Base-by-base conservation (phyloP, 768 basidiomycete genomes). In the Collybia mongolica region DNA sequence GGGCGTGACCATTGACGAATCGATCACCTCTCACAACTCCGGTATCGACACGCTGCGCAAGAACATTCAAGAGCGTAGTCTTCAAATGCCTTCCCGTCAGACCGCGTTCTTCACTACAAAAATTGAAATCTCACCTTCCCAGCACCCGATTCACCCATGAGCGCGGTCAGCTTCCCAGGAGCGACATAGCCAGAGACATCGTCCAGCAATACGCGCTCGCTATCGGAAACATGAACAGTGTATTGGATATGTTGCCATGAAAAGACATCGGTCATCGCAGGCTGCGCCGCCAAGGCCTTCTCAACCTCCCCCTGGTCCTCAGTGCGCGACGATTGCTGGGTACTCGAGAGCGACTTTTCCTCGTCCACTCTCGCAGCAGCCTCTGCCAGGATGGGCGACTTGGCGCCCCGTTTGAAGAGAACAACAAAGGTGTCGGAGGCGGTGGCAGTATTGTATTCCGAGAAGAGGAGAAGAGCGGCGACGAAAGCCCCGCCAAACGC, bases 171-270 rank as follows among this genome's bases (percentile, higher is more conserved):
- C 46, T 75, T 87, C 0, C 88, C 88, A 0, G 88, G 88, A 9
- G 79, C 81, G 17, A 91, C 90, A 64, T 79, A 93, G 0, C 91
- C 91, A 23, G 83, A 87, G 11, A 94, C 76, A 40, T 89, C 77
- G 54, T 91, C 78, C 48, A 93, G 71, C 1, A 93, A 72, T 24
- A 65, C 67, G 32, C 79, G 69, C 18, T 66, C 58, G 5, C 77
- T 80, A 1, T 23, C 48, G 2, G 48, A 29, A 39, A 51, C 48
- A 14, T 20, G 39, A 9, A 49, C 41, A 20, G 28, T 1, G 17
- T 49, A 49, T 2, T 20, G 26, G 7, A 49, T 11, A 24, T 49
- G 39, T 17, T 49, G 48, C 48, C 48, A 49, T 12, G 48, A 42
- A 29, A 49, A 49, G 9, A 42, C 39, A 32, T 35, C 19, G 12